A percentile compares a stretch with the other conserved stretches of the same genome.
Conservation (phyloP, 2,329 filamentous ascomycete genomes). For the Thermothelomyces thermophilus region DNA sequence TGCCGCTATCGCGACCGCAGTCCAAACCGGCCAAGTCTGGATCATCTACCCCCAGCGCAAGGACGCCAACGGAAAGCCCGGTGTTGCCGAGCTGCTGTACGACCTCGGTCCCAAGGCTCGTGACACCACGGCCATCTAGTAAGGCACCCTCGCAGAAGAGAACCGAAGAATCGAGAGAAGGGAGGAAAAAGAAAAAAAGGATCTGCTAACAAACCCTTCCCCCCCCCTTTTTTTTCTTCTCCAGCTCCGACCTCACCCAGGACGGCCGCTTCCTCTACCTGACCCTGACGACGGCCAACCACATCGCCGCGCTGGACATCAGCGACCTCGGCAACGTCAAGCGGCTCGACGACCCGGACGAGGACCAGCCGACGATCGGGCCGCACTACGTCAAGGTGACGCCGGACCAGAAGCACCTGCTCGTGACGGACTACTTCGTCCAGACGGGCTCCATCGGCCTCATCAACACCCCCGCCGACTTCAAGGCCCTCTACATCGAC, state of each 20-base stretch:
- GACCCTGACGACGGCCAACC: constrained; percentile 55
- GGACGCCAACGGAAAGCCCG: constrained; percentile 48
- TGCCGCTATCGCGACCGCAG: constrained; percentile 52
- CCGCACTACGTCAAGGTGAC: constrained; percentile 60
- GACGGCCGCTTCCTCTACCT: constrained; percentile 55
- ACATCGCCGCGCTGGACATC: constrained; percentile 56
- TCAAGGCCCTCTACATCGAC: constrained; percentile 57
- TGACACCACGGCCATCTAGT: constrained; percentile 51
- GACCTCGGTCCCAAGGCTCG: constrained; percentile 52
- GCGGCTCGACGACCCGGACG: constrained; percentile 54
- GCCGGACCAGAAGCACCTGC: constrained; percentile 56
- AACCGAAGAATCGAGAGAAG: no score
- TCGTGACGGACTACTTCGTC: constrained; percentile 61
- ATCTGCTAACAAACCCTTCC: not conserved
- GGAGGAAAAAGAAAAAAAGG: no score
- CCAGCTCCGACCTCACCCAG: constrained; percentile 46
- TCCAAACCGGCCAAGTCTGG: constrained; percentile 55
- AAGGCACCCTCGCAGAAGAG: not conserved
- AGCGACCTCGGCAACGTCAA: constrained; percentile 53
- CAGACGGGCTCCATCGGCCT: constrained; percentile 55
- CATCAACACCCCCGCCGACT: constrained; percentile 55
- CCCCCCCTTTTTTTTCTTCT: not conserved
- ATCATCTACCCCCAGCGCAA: constrained; percentile 57
- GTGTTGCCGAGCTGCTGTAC: constrained; percentile 51
- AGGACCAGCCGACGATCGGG: constrained; percentile 52